phyloP scores from a whole-genome alignment of 2,329 filamentous ascomycete genomes.

The Penicillium glabrum region DNA sequence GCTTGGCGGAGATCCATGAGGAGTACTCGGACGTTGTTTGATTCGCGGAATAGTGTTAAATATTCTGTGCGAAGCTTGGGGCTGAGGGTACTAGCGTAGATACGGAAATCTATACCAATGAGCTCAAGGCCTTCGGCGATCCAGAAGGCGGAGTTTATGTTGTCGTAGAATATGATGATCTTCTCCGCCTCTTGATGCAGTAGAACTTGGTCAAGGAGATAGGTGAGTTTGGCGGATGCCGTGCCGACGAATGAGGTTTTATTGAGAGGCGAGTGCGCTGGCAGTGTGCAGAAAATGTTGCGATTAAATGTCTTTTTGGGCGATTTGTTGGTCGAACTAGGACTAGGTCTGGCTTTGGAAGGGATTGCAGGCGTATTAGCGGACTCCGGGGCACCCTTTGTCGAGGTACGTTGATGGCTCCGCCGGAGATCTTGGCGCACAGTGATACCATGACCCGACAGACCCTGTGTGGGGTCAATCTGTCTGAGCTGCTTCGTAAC shows the following conservation, averaged over 20 bases:
- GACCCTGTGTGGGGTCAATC: constrained; percentile 39
- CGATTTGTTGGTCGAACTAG: constrained; percentile 27
- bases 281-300: constrained; percentile 27
- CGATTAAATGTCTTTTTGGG: constrained; percentile 33
- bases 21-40: constrained; percentile 69
- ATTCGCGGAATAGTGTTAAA: constrained; percentile 73
- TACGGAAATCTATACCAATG: constrained; percentile 61
- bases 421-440: constrained; percentile 30
- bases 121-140: constrained; percentile 80
- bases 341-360: constrained; percentile 19
- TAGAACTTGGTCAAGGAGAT: constrained; percentile 72
- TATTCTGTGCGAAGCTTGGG: constrained; percentile 69
- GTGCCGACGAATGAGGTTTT: constrained; percentile 71
- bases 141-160: constrained; percentile 83
- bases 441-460: constrained; percentile 43
- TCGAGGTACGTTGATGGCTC: constrained; percentile 13
- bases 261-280: constrained; percentile 54
- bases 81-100: constrained; percentile 57
- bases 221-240: constrained; percentile 81
- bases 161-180: constrained; percentile 90
- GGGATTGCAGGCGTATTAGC: constrained; percentile 12
- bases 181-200: constrained; percentile 72
- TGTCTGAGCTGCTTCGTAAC: constrained; percentile 44
- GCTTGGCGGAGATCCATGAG: constrained; percentile 91
- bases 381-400: constrained; percentile 19